Evolutionary conservation across 1,139 yeast species (phyloP).

Genomic region (Suhomyces bolitotheri): DNA sequence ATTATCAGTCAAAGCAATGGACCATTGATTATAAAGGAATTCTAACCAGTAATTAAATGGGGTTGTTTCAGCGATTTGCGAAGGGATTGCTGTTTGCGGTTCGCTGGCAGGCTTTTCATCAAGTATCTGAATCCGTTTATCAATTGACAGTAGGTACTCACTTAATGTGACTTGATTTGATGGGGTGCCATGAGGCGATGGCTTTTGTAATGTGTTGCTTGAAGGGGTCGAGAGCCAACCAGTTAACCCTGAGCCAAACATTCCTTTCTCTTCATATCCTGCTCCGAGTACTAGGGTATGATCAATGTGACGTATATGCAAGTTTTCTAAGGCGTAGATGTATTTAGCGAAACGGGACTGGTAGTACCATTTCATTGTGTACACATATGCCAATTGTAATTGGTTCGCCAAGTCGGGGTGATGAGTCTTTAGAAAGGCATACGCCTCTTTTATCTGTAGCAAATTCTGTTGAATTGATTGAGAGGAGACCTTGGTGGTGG

Average conservation of each 20-base stretch:
- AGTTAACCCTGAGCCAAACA: conserved; percentile 31
- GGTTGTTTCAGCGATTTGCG: conserved; percentile 82
- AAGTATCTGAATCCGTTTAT: conserved; percentile 56
- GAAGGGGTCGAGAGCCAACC: conserved; percentile 25
- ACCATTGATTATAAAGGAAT: conserved; percentile 70
- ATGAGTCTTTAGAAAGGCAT: conserved; percentile 52
- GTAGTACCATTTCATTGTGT: conserved; percentile 94
- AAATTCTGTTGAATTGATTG: conserved; percentile 74
- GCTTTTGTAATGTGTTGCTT: conserved; percentile 7
- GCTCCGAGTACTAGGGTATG: conserved; percentile 52
- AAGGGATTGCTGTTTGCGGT: conserved; percentile 69
- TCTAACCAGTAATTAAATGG: conserved; percentile 70
- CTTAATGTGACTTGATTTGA: conserved; percentile 25
- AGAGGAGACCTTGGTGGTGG: conserved; percentile 48
- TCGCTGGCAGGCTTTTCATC: conserved; percentile 25
- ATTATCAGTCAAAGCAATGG: conserved; percentile 73
- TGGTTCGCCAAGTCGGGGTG: conserved; percentile 73
- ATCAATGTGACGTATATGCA: conserved; percentile 55
- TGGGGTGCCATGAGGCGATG: conserved; percentile 7
- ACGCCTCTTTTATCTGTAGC: conserved; percentile 60
- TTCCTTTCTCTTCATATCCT: conserved; percentile 27
- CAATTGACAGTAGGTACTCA: conserved; percentile 57
- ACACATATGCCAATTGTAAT: conserved; percentile 73
- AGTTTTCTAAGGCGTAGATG: conserved; percentile 68
- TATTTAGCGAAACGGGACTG: conserved; percentile 76